These are phyloP conservation scores for Zymoseptoria ardabiliae DNA, from an alignment of 2,329 filamentous ascomycete genomes.

Conservation along the genomic window DNA sequence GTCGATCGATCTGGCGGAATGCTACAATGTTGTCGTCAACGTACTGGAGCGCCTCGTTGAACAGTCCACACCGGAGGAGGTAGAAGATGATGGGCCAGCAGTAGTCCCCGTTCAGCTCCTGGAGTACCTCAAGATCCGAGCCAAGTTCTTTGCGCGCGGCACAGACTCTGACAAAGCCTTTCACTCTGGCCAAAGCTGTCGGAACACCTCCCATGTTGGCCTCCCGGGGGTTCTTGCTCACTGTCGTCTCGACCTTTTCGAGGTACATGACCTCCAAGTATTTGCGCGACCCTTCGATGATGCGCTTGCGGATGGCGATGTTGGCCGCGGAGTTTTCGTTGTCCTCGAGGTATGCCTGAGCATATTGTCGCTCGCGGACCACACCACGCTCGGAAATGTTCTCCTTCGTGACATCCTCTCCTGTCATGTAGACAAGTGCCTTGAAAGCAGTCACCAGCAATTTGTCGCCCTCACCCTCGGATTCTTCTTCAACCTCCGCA, in stretches of 20 bases:
- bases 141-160: slow-evolving; percentile 75
- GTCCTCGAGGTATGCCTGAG: slow-evolving; percentile 69
- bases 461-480: slow-evolving; percentile 53
- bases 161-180: slow-evolving; percentile 80
- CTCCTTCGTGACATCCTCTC: slow-evolving; percentile 58
- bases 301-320: slow-evolving; percentile 65
- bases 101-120: slow-evolving; percentile 68
- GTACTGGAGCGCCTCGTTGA: slow-evolving; percentile 78
- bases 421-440: slow-evolving; percentile 70
- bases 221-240: slow-evolving; percentile 78
- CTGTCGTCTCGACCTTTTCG: slow-evolving; percentile 65
- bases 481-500: slow-evolving; percentile 62
- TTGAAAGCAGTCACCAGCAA: slow-evolving; percentile 75
- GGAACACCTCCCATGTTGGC: slow-evolving; percentile 85
- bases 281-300: slow-evolving; percentile 68
- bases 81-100: slow-evolving; percentile 95
- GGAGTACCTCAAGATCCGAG: slow-evolving; percentile 63
- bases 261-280: slow-evolving; percentile 80
- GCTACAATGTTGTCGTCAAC: slow-evolving; percentile 70
- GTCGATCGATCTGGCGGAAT: slow-evolving; percentile 85
- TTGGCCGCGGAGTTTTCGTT: slow-evolving; percentile 56
- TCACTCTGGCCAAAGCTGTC: slow-evolving; percentile 81
- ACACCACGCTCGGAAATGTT: slow-evolving; percentile 55
- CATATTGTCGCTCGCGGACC: slow-evolving; percentile 68
- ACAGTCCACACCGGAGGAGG: slow-evolving; percentile 74